Evolutionary conservation across 352 stramenopile species (phyloP).

Genomic region (Phytophthora constricta): DNA sequence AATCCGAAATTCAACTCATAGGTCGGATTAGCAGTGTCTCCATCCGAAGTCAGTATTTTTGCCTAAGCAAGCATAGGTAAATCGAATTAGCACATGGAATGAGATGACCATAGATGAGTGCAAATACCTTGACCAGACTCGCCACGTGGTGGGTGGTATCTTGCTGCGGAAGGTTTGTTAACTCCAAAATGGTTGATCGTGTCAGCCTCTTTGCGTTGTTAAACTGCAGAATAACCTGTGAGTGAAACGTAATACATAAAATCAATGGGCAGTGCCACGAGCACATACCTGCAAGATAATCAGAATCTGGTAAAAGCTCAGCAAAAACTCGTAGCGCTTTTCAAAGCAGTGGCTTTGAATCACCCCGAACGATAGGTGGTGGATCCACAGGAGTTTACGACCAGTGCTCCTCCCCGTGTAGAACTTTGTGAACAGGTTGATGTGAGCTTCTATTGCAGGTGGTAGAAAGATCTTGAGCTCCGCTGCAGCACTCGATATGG

Average conservation of each 20-base stretch:
- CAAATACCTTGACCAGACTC: slow-evolving; percentile 79
- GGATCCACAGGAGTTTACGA: slow-evolving; percentile 81
- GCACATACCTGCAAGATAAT: slow-evolving; percentile 69
- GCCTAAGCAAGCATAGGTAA: slow-evolving; percentile 25
- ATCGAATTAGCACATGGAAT: not conserved
- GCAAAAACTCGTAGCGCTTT: slow-evolving; percentile 79
- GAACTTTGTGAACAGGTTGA: slow-evolving; percentile 83
- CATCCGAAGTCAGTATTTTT: slow-evolving; percentile 48
- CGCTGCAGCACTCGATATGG: slow-evolving; percentile 68
- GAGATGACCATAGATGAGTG: too few species aligned
- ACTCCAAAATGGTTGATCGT: slow-evolving; percentile 41
- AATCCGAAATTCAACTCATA: slow-evolving; percentile 59
- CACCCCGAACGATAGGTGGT: slow-evolving; percentile 79
- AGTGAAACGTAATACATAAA: not conserved
- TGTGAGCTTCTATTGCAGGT: slow-evolving; percentile 56
- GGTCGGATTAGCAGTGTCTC: slow-evolving; percentile 30
- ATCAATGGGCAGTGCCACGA: not conserved
- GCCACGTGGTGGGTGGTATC: slow-evolving; percentile 72
- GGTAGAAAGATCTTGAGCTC: slow-evolving; percentile 69
- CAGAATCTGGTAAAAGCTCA: slow-evolving; percentile 89
- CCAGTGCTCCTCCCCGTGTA: slow-evolving; percentile 81
- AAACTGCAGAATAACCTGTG: slow-evolving; percentile 48
- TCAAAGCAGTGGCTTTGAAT: slow-evolving; percentile 73
- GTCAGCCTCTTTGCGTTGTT: slow-evolving; percentile 58
- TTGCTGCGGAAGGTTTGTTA: slow-evolving; percentile 65